Conservation (phyloP, 495 filamentous ascomycete genomes). For the Tuber brumale region DNA sequence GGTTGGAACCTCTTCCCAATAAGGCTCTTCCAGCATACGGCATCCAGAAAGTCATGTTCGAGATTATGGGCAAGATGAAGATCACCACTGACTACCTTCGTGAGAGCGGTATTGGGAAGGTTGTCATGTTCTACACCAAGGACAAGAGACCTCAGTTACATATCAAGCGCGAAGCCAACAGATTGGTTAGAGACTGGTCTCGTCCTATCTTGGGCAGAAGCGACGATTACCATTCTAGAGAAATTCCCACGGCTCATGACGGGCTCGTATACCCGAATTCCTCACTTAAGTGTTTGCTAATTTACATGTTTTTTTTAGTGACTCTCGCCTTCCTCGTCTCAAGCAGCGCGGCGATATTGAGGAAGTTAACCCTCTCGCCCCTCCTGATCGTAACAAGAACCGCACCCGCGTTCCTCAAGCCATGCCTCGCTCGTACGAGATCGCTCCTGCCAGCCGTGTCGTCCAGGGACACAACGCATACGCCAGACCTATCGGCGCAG, state of each 20-base stretch:
- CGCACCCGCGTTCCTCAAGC: slow-evolving; percentile 37
- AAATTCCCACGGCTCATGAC: slow-evolving; percentile 33
- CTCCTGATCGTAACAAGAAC: slow-evolving; percentile 35
- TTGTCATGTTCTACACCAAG: slow-evolving; percentile 92
- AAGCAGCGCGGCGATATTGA: slow-evolving; percentile 29
- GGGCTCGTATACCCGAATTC: slow-evolving; percentile 18
- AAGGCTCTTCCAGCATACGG: slow-evolving; percentile 81
- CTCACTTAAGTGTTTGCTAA: slow-evolving; percentile 3
- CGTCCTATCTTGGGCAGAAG: slow-evolving; percentile 88
- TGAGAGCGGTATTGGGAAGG: slow-evolving; percentile 89
- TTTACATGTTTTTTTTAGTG: slow-evolving; percentile 4
- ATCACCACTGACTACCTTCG: slow-evolving; percentile 84
- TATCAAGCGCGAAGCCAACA: slow-evolving; percentile 91
- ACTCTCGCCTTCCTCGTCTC: slow-evolving; percentile 12
- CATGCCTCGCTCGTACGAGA: slow-evolving; percentile 41
- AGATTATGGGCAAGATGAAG: slow-evolving; percentile 66
- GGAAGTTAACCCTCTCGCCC: slow-evolving; percentile 35
- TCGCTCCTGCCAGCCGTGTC: slow-evolving; percentile 34
- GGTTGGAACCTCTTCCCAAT: slow-evolving; percentile 90
- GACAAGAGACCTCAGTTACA: slow-evolving; percentile 74
- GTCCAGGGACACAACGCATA: slow-evolving; percentile 32
- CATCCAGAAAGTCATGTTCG: slow-evolving; percentile 91
- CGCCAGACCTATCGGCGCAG: slow-evolving; percentile 33
- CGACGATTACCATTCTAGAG: slow-evolving; percentile 61
- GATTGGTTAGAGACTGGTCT: slow-evolving; percentile 87